Percentiles rank a stretch among this genome's conserved stretches.
Evolutionary conservation across 805 yeast species (phyloP).

Genomic region (Candida insectalens): DNA sequence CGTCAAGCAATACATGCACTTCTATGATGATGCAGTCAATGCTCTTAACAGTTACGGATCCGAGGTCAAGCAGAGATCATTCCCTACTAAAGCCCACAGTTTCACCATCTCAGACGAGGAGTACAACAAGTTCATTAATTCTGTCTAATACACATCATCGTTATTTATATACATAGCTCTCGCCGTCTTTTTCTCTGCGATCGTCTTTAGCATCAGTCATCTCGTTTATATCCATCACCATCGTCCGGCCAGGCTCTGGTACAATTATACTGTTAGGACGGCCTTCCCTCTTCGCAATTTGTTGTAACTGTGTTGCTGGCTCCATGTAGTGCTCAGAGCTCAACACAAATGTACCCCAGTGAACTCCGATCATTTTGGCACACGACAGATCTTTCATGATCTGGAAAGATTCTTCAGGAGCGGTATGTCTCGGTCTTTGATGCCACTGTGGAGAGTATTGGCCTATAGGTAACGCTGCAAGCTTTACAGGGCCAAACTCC

Average conservation of each 20-base stretch:
- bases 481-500: slow-evolving; percentile 50
- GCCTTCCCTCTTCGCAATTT: slow-evolving; percentile 33
- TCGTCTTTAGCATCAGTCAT: slow-evolving; percentile 10
- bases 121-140: slow-evolving; percentile 30
- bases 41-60: slow-evolving; percentile 44
- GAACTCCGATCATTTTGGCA: slow-evolving; percentile 70
- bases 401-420: slow-evolving; percentile 66
- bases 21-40: slow-evolving; percentile 35
- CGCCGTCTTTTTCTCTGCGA: slow-evolving; percentile 5
- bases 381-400: slow-evolving; percentile 58
- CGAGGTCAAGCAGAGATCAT: slow-evolving; percentile 47
- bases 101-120: slow-evolving; percentile 63
- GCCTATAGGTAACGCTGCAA: slow-evolving; percentile 85
- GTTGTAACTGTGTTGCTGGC: slow-evolving; percentile 55
- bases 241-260: slow-evolving; percentile 72
- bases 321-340: slow-evolving; percentile 84
- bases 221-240: slow-evolving; percentile 34
- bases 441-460: slow-evolving; percentile 96
- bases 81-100: slow-evolving; percentile 60
- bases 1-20: slow-evolving; percentile 57
- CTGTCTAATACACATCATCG: slow-evolving; percentile 10
- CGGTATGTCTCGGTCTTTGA: slow-evolving; percentile 78
- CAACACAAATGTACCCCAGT: slow-evolving; percentile 92
- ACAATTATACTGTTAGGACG: slow-evolving; percentile 35
- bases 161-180: not conserved